Evolutionary conservation across 345 rosid species (phyloP), one percentile per base, ranked within the genome.

Genomic region (Mangifera indica): DNA sequence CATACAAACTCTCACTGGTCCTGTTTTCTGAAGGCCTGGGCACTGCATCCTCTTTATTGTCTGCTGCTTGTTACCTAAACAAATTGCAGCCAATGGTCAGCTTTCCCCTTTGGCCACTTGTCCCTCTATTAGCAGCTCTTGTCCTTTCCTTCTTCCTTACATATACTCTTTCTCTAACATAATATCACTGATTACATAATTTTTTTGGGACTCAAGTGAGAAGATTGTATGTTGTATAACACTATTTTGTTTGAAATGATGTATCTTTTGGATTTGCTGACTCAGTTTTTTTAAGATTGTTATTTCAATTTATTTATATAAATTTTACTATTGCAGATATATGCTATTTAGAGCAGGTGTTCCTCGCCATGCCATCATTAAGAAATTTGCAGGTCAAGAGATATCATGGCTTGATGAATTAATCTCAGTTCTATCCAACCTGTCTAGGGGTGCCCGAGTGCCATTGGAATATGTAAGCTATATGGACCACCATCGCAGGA

Each of bases 331-430:
- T 74, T 81, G 82, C 88, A 95, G 99, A 72, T 95, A 95, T 67
- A 92, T 91, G 98, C 83, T 95, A 71, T 84, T 73, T 81, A 88
- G 93, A 85, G 97, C 98, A n/a, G 99, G 94, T 77, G 92, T 95
- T 74, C 93, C 96, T 77, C 89, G 93, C 60, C 98, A 92, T 83
- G 97, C 99, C 67, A 90, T 95, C 74, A 92, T 95, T 70, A 88
- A 86, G 85, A 95, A 89, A 81, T 85, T 95, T 84, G 89, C 92
- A 63, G 92, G 90, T 66, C 88, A 85, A 79, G 91, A 92, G 76
- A 91, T 92, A 76, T 86, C 90, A 49, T 76, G 49, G 64, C 90
- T 95, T 49, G 88, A 87, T 67, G 90, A 89, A 60, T 77, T 95
- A 54, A 81, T 92, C 73, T 77, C 85, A 59, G 84, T 88, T 79